Evolutionary conservation across 805 yeast genomes (phyloP).

Genomic region (Yarrowia divulgata): DNA sequence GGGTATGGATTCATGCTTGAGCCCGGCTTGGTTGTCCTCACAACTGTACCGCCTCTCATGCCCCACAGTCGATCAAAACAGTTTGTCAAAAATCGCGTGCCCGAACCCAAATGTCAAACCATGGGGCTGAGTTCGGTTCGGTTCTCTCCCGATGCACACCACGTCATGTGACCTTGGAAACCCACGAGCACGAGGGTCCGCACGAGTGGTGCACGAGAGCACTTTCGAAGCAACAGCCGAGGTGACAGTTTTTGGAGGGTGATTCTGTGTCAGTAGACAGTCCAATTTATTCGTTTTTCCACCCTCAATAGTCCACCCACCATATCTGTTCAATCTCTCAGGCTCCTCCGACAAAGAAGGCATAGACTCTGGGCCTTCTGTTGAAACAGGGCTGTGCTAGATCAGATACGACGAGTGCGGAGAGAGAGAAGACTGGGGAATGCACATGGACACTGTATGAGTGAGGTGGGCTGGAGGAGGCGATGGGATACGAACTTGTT

Average conservation of each 20-base stretch:
- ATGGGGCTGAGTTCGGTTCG: slow-evolving; percentile 18
- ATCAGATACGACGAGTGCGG: not conserved
- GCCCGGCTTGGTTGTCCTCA: too few species aligned
- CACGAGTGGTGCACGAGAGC: not conserved
- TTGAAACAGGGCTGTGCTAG: slow-evolving; percentile 19
- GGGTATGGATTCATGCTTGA: not conserved
- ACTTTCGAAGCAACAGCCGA: not conserved
- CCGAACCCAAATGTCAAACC: slow-evolving; percentile 14
- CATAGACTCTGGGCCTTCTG: not conserved
- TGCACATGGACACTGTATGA: not conserved
- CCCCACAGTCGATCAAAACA: slow-evolving; percentile 24
- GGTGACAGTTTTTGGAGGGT: not conserved
- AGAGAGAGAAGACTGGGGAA: not conserved
- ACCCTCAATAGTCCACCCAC: too few species aligned
- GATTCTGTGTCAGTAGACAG: too few species aligned
- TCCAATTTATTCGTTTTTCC: too few species aligned
- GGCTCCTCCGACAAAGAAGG: not conserved
- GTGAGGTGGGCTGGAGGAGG: too few species aligned
- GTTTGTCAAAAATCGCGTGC: slow-evolving; percentile 17
- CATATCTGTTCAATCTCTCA: too few species aligned
- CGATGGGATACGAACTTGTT: too few species aligned
- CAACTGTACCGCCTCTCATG: not conserved
- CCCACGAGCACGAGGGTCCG: not conserved
- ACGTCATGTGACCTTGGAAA: not conserved
- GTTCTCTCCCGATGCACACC: not conserved